Conservation (phyloP, 768 basidiomycete genomes). For the Tricholoma sp. region DNA sequence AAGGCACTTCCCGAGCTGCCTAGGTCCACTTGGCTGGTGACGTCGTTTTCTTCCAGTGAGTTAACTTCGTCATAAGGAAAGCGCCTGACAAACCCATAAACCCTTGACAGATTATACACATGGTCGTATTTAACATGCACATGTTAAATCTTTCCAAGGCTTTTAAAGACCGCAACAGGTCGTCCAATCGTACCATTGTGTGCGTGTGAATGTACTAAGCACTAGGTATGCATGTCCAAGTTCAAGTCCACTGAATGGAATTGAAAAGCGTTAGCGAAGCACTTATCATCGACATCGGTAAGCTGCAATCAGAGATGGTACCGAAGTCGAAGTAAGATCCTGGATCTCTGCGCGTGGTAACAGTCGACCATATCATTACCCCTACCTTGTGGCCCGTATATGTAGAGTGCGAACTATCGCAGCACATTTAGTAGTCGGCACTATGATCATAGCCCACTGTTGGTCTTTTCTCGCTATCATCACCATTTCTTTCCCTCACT, state of each 20-base stretch:
- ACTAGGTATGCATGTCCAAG: neutral
- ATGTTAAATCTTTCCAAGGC: neutral
- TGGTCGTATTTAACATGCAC: neutral
- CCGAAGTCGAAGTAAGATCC: neutral
- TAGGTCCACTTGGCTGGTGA: neutral
- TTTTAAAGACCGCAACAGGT: neutral
- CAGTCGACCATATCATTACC: neutral
- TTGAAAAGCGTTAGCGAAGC: neutral
- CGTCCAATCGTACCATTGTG: neutral
- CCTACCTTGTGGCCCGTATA: neutral
- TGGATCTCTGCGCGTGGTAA: neutral
- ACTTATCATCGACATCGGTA: too few relatives aligned
- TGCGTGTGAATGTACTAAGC: neutral
- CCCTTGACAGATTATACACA: neutral
- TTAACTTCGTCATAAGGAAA: neutral
- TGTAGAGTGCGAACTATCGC: neutral
- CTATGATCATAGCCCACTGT: constrained; percentile 5
- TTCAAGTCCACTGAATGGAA: neutral
- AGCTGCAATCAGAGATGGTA: neutral
- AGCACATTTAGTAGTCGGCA: neutral
- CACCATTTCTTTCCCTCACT: constrained; percentile 6
- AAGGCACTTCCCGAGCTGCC: neutral
- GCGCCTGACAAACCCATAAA: neutral
- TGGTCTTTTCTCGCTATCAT: constrained; percentile 5
- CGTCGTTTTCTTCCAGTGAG: neutral